Evolutionary conservation across 73 alveolate species (phyloP).

Genomic region (Urostyla sp.): DNA sequence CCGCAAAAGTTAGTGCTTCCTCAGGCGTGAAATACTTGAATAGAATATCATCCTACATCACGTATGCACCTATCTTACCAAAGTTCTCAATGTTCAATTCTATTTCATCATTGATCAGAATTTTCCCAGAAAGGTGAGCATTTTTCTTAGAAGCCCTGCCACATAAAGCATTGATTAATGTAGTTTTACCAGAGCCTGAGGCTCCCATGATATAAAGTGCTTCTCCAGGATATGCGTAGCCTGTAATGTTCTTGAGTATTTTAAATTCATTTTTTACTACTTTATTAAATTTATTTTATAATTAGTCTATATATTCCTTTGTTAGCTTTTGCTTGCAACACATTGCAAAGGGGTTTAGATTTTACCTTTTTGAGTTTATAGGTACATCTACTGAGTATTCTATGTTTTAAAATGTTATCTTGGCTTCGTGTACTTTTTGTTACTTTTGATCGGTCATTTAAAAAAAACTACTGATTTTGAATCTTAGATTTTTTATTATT

Average conservation of each 20-base stretch:
- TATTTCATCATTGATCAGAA: neutral
- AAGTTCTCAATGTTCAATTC: slow-evolving; percentile 3
- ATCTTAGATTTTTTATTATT: no score
- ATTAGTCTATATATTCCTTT: no score
- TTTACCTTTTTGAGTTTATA: no score
- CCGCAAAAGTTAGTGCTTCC: slow-evolving; percentile 76
- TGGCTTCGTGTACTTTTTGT: no score
- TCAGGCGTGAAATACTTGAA: slow-evolving; percentile 66
- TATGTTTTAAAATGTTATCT: slow-evolving; percentile 1
- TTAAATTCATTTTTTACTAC: neutral
- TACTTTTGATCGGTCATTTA: no score
- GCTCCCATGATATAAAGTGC: slow-evolving; percentile 54
- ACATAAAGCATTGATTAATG: slow-evolving; percentile 20
- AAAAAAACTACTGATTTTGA: no score
- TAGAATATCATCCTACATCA: slow-evolving; percentile 80
- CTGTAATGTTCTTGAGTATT: neutral
- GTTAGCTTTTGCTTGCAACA: no score
- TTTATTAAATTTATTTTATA: no score
- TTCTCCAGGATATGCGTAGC: slow-evolving; percentile 47
- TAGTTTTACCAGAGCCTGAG: slow-evolving; percentile 64
- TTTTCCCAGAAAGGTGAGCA: slow-evolving; percentile 4
- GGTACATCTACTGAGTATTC: neutral
- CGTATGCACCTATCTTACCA: slow-evolving; percentile 60
- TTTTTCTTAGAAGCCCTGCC: slow-evolving; percentile 3
- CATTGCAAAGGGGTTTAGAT: no score